Evolutionary conservation across 2,329 filamentous ascomycete species (phyloP), one percentile per base, ranked within the genome.

Genomic region (Penicillium expansum): DNA sequence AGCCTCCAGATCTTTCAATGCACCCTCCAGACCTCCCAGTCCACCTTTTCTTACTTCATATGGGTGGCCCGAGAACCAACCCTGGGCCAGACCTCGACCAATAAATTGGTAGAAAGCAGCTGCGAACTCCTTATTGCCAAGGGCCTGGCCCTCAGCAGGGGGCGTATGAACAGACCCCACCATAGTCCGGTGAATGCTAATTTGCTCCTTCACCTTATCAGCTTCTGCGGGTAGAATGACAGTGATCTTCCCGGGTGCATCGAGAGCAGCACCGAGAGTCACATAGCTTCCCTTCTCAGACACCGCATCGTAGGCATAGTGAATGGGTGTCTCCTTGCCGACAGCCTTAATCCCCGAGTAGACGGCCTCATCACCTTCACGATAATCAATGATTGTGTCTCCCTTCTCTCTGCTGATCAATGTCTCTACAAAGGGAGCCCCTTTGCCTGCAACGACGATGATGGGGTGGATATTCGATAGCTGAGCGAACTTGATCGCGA

Each of bases 361-460:
- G 6, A 86, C 75, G 2, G 77, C 76, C 0, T 82, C 81, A 52
- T 82, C 77, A 10, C 84, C 85, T 0, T 75, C 67, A 27, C 85
- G 82, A 69, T 88, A 87, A 72, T 88, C 85, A 56, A 88, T 68
- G 22, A 87, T 72, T 0, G 75, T 71, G 64, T 87, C 85, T 38
- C 84, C 84, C 64, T 82, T 82, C 50, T 67, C 70, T 10, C 69
- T 68, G 64, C 85, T 80, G 53, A 87, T 78, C 32, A 86, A 71
- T 0, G 64, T 69, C 67, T 82, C 74, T 4, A 86, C 83, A 61
- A 81, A 81, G 2, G 77, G 64, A 9, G 69, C 69, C 6, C 81
- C 81, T 2, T 76, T 73, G 7, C 85, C 85, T 0, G 85, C 84
- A 8, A 88, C 76, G 57, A 78, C 80, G 60, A 88, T 84, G 42